Percentiles rank a stretch among this genome's conserved stretches.
These are phyloP conservation scores for Chlamydomonas eustigma DNA, from an alignment of 139 green algal species.

Conservation along the genomic window DNA sequence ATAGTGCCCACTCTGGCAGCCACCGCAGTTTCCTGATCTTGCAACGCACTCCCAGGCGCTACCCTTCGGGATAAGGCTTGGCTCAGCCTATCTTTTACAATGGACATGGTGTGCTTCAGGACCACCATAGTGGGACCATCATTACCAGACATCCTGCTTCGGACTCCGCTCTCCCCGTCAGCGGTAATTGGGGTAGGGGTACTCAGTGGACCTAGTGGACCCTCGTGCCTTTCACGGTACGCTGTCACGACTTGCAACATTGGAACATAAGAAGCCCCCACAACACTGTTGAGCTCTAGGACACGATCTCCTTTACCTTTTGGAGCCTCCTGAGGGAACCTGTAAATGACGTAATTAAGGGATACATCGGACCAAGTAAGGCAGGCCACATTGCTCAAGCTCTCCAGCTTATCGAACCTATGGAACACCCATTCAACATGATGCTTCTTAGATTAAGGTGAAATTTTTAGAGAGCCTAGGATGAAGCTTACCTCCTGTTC, in stretches of 20 bases:
- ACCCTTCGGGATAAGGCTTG: not conserved
- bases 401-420: too few species aligned
- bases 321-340: not conserved
- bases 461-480: not conserved
- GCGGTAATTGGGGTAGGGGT: not conserved
- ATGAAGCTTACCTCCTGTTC: not conserved
- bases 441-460: not conserved
- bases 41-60: not conserved
- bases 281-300: not conserved
- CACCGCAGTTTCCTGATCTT: too few species aligned
- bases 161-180: not conserved
- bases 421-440: too few species aligned
- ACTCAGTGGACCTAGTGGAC: not conserved
- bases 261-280: not conserved
- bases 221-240: not conserved
- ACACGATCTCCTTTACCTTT: not conserved
- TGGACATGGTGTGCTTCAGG: not conserved
- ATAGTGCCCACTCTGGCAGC: too few species aligned
- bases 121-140: not conserved
- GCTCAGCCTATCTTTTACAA: not conserved
- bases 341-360: not conserved
- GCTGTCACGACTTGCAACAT: not conserved
- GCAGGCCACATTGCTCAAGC: too few species aligned
- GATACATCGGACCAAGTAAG: too few species aligned
- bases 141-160: too few species aligned